A percentile compares a stretch with the other conserved stretches of the same genome.
phyloP scores from a whole-genome alignment of 2,329 filamentous ascomycete species.

The Samsoniella hepiali region DNA sequence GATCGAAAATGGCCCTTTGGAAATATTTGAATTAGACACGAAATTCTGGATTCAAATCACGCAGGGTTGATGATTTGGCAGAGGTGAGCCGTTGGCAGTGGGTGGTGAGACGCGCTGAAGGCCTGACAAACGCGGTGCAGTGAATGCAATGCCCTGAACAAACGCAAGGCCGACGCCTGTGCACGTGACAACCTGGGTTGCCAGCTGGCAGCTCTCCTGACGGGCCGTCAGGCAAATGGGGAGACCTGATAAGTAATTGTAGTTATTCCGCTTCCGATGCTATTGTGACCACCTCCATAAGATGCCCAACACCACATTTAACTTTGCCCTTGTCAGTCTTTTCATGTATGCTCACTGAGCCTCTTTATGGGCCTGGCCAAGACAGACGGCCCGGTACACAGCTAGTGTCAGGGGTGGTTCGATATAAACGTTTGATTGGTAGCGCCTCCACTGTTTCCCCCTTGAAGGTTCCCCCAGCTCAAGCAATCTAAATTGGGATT shows the following conservation, averaged over 20 bases:
- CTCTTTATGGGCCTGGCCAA: conserved; percentile 7
- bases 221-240: background rate
- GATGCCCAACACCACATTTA: background rate
- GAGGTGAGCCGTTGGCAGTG: background rate
- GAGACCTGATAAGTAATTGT: background rate
- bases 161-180: conserved; percentile 15
- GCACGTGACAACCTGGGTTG: conserved; percentile 11
- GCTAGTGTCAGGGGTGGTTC: conserved; percentile 17
- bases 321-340: background rate
- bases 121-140: conserved; percentile 10
- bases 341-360: background rate
- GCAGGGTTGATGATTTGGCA: background rate
- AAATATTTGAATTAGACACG: background rate
- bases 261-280: background rate
- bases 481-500: conserved; percentile 19
- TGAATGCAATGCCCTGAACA: background rate
- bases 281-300: background rate
- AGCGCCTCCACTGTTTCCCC: conserved; percentile 15
- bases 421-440: conserved; percentile 17
- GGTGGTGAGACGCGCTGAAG: conserved; percentile 13
- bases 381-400: background rate
- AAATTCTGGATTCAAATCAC: background rate
- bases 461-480: conserved; percentile 15
- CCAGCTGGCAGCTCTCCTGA: conserved; percentile 3
- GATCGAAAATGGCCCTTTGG: background rate